Evolutionary conservation across 257 asterid species (phyloP), one percentile per base, ranked within the genome.

Genomic region (Nicotiana sylvestris): DNA sequence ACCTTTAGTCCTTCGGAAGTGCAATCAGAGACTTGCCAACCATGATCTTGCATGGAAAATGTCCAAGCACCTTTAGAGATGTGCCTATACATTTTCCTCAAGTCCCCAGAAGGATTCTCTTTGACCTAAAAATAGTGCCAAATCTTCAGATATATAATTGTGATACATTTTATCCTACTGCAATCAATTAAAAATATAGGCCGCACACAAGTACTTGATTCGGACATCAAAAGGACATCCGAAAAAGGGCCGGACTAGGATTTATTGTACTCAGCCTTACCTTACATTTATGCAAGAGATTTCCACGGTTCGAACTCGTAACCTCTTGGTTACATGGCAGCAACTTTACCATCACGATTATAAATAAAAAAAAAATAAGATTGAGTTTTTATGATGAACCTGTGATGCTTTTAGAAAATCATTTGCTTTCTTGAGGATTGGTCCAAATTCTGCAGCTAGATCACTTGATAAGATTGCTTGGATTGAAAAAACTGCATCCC

Each of bases 1-100:
- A 88, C 93, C 83, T 88, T 90, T 18, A 91, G 85, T 25, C 91
- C 95, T 79, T 90, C 95, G 10, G 88, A 81, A 6, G 93, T 90
- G 84, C 93, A 89, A 17, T 91, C 95, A 1, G 92, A 89, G 66
- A 88, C 91, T 84, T 89, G 91, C 93, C 91, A 88, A 18, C 95
- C 93, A 65, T 91, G 93, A 82, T 91, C 95, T 83, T 85, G 93
- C 62, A 82, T 86, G 3, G 92, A 82, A 67, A 91, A 91, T 29
- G 95, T 86, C 93, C 95, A 91, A 0, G 83, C 37, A 5, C 95
- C 95, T 87, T 89, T 91, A 51, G 87, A 85, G 3, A 64, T 81
- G 83, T 91, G 93, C 6, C 95, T 88, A 27, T 89, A 90, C 95
- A 87, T 90, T 43, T 76, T 68, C 0, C 4, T 33, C 29, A 84